Base-by-base conservation (phyloP, 441 rosid genomes). In the Erodium texanum region DNA sequence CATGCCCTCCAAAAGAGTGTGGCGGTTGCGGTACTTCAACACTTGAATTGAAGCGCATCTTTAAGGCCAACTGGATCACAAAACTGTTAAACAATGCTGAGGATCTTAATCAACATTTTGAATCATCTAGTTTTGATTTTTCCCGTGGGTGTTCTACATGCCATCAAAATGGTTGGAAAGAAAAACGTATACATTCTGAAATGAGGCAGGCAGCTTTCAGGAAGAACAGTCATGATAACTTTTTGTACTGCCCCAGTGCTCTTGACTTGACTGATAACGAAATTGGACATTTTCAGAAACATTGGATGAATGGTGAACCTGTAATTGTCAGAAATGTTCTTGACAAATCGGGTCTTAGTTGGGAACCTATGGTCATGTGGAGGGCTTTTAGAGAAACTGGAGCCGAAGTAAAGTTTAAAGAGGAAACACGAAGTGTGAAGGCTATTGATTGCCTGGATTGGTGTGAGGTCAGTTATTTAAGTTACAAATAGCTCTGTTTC, bases 281-380 rank as follows among this genome's bases (percentile, higher is more conserved):
- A 34, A 63, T 77, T 22, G 58, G 71, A 66, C 70, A 71, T 73
- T 94, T 94, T 70, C 92, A 80, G 79, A 76, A 75, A 27, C 92
- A 82, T 68, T 92, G 98, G 98, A 71, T 76, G 43, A 89, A 77
- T 77, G 98, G 99, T 10, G 92, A 93, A 73, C 99, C 97, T 0
- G 84, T 93, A 67, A 85, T 91, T 7, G 96, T 87, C 71, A 78
- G 76, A 48, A 79, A 88, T 76, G 81, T 84, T 67, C 92, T 89
- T 29, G 79, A 82, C 72, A 72, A 66, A 69, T 67, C 87, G 56
- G 88, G 83, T 71, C 78, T 91, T 71, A 91, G 97, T 80, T 91
- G 99, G 99, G 96, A 93, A 72, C 99, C 99, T n/a, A 82, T 70
- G 85, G 99, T 92, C 6, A 94, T 94, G 96, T 83, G 92, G 96